Conservation (phyloP, 2,329 filamentous ascomycete species). For the Zymoseptoria crescenta region DNA sequence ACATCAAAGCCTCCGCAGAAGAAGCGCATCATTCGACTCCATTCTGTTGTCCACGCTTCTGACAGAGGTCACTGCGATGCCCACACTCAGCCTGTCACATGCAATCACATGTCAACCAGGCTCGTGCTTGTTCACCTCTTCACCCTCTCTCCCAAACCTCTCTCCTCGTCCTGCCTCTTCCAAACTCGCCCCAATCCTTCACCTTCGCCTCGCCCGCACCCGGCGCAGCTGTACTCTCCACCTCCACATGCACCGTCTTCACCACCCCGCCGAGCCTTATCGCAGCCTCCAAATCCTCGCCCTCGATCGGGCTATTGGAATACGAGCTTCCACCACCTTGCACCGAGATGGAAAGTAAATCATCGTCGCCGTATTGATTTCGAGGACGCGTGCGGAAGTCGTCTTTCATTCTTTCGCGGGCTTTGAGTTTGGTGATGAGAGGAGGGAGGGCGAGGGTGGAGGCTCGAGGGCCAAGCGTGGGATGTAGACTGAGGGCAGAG, state of each 20-base stretch:
- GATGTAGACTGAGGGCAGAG: not conserved
- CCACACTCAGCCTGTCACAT: not conserved
- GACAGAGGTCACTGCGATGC: not conserved
- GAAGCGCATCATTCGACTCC: not conserved
- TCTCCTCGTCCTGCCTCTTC: slow-evolving; percentile 8
- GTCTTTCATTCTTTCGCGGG: not conserved
- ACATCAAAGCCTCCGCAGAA: not conserved
- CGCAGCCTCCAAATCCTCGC: slow-evolving; percentile 9
- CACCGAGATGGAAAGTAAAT: not conserved
- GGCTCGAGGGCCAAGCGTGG: not conserved
- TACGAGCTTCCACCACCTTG: not conserved
- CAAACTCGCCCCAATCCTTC: slow-evolving; percentile 6
- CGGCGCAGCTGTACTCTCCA: slow-evolving; percentile 4
- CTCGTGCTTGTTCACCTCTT: not conserved
- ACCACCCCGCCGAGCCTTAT: slow-evolving; percentile 11
- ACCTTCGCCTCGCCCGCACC: not conserved
- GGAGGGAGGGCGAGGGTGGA: slow-evolving; percentile 2
- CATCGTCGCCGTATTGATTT: not conserved
- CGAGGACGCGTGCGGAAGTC: not conserved
- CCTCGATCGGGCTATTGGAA: not conserved
- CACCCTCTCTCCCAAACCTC: slow-evolving; percentile 8
- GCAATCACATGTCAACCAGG: not conserved
- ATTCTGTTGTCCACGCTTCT: not conserved
- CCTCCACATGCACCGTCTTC: slow-evolving; percentile 11
- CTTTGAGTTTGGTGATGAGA: not conserved